Conservation (phyloP, 345 rosid genomes). For the Syzygium aromaticum region DNA sequence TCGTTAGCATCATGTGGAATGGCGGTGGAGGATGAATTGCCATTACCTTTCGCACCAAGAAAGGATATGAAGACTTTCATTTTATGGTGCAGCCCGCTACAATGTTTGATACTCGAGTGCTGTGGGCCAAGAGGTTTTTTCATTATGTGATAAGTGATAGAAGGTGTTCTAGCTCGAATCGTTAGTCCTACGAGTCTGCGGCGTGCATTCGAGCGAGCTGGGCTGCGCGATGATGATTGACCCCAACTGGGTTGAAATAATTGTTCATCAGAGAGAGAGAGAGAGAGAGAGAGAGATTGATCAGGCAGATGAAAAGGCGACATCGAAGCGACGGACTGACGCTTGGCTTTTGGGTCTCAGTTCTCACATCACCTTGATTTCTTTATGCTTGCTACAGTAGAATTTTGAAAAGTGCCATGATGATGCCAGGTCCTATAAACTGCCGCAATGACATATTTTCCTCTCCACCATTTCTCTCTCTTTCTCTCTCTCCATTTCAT, state of each 20-base stretch:
- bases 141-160: not conserved
- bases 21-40: not conserved
- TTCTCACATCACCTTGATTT: too few relatives aligned
- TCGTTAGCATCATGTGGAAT: not conserved
- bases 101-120: not conserved
- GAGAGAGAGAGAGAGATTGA: not conserved
- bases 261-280: too few relatives aligned
- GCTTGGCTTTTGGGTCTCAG: too few relatives aligned
- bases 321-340: too few relatives aligned
- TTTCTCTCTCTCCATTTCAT: too few relatives aligned
- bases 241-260: not conserved
- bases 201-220: not conserved
- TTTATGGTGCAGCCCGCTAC: not conserved
- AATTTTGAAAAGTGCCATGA: too few relatives aligned
- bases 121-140: not conserved
- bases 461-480: too few relatives aligned
- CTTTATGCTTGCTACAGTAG: too few relatives aligned
- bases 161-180: not conserved
- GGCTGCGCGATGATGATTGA: not conserved
- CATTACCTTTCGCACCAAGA: not conserved
- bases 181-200: not conserved
- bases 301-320: not conserved
- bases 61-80: not conserved
- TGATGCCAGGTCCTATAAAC: too few relatives aligned
- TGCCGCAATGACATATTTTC: too few relatives aligned